A percentile compares a stretch with the other conserved stretches of the same genome.
Evolutionary conservation across 78 protist species (phyloP).

Genomic region (Planoprotostelium fungivorum): DNA sequence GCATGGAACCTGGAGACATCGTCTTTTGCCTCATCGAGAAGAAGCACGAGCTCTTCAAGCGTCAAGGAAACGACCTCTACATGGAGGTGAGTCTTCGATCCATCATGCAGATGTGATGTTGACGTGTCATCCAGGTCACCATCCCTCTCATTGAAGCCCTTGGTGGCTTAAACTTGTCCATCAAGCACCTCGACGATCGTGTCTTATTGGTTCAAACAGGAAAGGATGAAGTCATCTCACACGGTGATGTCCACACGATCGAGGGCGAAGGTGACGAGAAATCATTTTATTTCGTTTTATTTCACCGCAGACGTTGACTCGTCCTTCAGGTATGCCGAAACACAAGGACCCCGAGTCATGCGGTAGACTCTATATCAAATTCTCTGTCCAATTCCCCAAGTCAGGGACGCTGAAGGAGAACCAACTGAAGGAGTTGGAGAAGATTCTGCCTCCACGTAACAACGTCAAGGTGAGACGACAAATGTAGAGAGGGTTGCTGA

Average conservation of each 20-base stretch:
- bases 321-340: conserved; percentile 95
- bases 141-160: conserved; percentile 84
- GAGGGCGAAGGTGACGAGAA: conserved; percentile 38
- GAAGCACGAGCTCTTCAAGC: conserved; percentile 80
- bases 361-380: conserved; percentile 80
- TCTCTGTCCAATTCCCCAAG: conserved; percentile 85
- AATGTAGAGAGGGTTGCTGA: background rate
- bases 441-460: conserved; percentile 34
- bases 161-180: conserved; percentile 79
- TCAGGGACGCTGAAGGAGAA: conserved; percentile 38
- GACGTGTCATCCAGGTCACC: too few relatives aligned
- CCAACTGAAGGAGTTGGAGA: conserved; percentile 38
- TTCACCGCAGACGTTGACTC: too few relatives aligned
- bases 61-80: conserved; percentile 85
- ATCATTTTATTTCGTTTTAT: too few relatives aligned
- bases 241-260: conserved; percentile 26
- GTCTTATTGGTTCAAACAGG: conserved; percentile 23
- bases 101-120: too few relatives aligned
- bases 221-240: background rate
- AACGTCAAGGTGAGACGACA: background rate
- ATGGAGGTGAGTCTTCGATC: too few relatives aligned
- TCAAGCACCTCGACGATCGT: conserved; percentile 91
- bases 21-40: conserved; percentile 82
- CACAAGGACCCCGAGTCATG: conserved; percentile 77
- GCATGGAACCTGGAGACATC: conserved; percentile 90